Conservation (phyloP, 306 rosid genomes). For the Quercus ilex region DNA sequence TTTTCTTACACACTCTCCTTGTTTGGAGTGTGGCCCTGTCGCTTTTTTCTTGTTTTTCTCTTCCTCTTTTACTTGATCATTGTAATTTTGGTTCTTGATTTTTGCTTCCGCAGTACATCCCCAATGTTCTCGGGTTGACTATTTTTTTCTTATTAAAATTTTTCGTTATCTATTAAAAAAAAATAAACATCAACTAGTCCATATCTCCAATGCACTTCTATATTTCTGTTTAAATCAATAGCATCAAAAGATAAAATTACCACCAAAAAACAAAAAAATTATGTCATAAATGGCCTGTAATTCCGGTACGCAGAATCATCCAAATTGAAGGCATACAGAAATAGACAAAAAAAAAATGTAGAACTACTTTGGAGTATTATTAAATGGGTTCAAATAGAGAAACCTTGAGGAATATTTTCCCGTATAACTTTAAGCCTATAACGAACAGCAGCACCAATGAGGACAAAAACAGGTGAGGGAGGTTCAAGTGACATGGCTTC, state of each 20-base stretch:
- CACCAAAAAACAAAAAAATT: background rate
- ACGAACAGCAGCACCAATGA: slow-evolving; percentile 66
- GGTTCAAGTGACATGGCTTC: slow-evolving; percentile 95
- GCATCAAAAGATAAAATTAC: background rate
- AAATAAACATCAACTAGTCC: no score
- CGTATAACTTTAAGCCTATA: slow-evolving; percentile 77
- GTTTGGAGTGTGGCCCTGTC: no score
- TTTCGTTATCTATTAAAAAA: no score
- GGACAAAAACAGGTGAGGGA: slow-evolving; percentile 87
- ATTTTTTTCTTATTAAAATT: no score
- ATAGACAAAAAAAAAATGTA: background rate
- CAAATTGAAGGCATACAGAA: slow-evolving; percentile 19
- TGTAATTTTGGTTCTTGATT: no score
- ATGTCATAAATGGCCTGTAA: slow-evolving; percentile 9
- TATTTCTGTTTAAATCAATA: background rate
- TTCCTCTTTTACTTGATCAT: no score
- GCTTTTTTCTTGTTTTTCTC: no score
- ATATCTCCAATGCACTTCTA: background rate
- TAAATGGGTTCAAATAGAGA: slow-evolving; percentile 15
- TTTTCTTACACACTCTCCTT: no score
- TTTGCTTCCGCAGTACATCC: no score
- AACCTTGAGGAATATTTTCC: slow-evolving; percentile 82
- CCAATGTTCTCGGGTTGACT: no score
- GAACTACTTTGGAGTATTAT: slow-evolving; percentile 3
- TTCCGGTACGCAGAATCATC: background rate